These are phyloP conservation scores for Echites panduratus DNA, from an alignment of 257 asterid species.

Conservation along the genomic window DNA sequence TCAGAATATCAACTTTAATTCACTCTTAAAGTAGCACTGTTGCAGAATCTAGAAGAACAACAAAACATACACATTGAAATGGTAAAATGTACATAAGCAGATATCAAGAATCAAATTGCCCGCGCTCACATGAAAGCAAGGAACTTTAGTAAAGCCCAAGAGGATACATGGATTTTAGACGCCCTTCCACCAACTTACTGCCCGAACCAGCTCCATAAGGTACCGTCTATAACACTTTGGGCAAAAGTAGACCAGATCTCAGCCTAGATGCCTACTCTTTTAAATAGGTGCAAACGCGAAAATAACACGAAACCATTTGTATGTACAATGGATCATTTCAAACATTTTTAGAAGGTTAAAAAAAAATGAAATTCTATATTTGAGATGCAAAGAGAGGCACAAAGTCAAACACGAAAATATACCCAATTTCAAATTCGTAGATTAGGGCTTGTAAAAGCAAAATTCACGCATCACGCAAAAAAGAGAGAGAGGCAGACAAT, in stretches of 20 bases:
- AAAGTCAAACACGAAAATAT: neutral
- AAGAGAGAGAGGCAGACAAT: neutral
- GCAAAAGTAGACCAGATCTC: neutral
- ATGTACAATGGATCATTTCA: neutral
- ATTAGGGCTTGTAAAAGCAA: constrained; percentile 8
- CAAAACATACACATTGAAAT: neutral
- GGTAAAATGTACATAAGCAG: neutral
- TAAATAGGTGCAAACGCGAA: neutral
- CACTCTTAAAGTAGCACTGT: neutral
- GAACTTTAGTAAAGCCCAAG: neutral
- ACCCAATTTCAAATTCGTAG: neutral
- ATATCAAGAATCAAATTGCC: neutral
- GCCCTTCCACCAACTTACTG: neutral
- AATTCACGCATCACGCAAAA: neutral
- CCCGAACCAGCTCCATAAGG: neutral
- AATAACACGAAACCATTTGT: neutral
- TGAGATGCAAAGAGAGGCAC: neutral
- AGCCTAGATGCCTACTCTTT: neutral
- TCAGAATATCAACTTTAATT: neutral
- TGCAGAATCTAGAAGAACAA: neutral
- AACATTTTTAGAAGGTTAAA: neutral
- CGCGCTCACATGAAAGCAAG: neutral
- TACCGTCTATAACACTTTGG: neutral
- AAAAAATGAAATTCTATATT: too few relatives aligned
- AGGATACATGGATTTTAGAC: neutral